Evolutionary conservation across 345 rosid species (phyloP).

Genomic region (Heritiera fomes): DNA sequence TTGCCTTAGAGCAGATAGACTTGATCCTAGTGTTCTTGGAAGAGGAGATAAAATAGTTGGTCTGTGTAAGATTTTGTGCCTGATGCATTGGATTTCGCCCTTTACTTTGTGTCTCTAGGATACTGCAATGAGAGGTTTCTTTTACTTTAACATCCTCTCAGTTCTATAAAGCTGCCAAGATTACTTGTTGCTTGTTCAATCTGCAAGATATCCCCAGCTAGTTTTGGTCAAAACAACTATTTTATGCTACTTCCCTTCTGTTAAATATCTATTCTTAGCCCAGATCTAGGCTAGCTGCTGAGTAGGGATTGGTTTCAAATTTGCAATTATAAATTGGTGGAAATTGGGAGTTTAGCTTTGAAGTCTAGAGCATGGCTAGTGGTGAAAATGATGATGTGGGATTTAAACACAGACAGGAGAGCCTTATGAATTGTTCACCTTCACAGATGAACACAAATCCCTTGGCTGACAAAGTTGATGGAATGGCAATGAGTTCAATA

Average conservation of each 20-base stretch:
- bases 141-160: slow-evolving; percentile 52
- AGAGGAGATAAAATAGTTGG: slow-evolving; percentile 44
- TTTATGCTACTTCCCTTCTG: slow-evolving; percentile 22
- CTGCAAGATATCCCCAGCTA: slow-evolving; percentile 61
- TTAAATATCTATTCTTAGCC: slow-evolving; percentile 25
- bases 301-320: slow-evolving; percentile 23
- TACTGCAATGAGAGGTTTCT: slow-evolving; percentile 48
- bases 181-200: slow-evolving; percentile 70
- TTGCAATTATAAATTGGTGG: slow-evolving; percentile 12
- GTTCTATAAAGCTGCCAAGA: slow-evolving; percentile 68
- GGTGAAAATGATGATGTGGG: slow-evolving; percentile 53
- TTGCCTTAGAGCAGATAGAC: slow-evolving; percentile 44
- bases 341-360: slow-evolving; percentile 34
- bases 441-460: slow-evolving; percentile 43
- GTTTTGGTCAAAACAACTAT: slow-evolving; percentile 47
- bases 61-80: slow-evolving; percentile 70
- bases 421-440: slow-evolving; percentile 42
- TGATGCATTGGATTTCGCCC: slow-evolving; percentile 48
- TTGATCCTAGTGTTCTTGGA: slow-evolving; percentile 48
- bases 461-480: slow-evolving; percentile 39
- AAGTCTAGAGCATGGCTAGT: slow-evolving; percentile 54
- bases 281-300: slow-evolving; percentile 25
- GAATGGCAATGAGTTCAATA: slow-evolving; percentile 43
- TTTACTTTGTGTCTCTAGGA: slow-evolving; percentile 50
- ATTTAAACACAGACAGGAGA: slow-evolving; percentile 52